Conservation (phyloP, 1,139 yeast species). For the Kodamaea sp. region DNA sequence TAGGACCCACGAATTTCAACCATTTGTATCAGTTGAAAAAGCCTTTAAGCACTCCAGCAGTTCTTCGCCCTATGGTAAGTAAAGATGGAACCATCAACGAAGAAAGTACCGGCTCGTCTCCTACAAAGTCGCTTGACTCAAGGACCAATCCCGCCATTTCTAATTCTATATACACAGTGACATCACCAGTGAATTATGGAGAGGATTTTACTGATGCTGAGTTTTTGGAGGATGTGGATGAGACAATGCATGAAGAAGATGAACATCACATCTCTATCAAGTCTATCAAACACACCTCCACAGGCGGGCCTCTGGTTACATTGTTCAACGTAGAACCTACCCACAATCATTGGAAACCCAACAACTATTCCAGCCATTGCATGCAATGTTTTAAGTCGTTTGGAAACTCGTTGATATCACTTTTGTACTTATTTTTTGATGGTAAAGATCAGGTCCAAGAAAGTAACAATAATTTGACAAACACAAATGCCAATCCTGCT, state of each 20-base stretch:
- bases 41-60: slow-evolving; percentile 47
- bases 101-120: too few species aligned
- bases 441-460: slow-evolving; percentile 5
- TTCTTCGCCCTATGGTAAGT: slow-evolving; percentile 31
- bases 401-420: slow-evolving; percentile 25
- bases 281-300: background rate
- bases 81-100: background rate
- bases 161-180: slow-evolving; percentile 10
- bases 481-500: background rate
- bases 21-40: slow-evolving; percentile 39
- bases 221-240: slow-evolving; percentile 1
- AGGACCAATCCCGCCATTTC: background rate
- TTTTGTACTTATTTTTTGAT: slow-evolving; percentile 15
- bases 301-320: background rate
- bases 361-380: slow-evolving; percentile 39
- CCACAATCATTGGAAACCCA: slow-evolving; percentile 46
- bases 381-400: slow-evolving; percentile 43
- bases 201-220: slow-evolving; percentile 2
- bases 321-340: slow-evolving; percentile 32
- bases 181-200: slow-evolving; percentile 7
- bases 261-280: background rate
- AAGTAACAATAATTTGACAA: background rate
- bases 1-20: slow-evolving; percentile 3
- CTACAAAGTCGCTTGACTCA: background rate
- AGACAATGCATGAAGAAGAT: background rate